Percentiles rank a stretch among this genome's conserved stretches.
These are phyloP conservation scores for Eragrostis curvula DNA, from an alignment of 176 grass and related monocot genomes.

Conservation along the genomic window DNA sequence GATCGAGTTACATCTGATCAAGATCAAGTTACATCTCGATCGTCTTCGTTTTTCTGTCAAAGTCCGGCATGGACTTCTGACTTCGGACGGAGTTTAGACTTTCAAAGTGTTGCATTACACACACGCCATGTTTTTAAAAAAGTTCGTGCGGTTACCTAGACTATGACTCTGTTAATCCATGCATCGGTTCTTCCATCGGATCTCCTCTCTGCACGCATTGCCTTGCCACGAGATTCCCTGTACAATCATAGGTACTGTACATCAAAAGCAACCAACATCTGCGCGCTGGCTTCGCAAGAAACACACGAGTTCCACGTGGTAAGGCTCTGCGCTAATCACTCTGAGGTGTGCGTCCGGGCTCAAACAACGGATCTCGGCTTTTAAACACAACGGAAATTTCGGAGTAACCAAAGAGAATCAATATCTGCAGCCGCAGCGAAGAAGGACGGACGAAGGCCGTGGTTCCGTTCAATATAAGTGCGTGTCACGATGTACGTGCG, in stretches of 20 bases:
- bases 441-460: slow-evolving; percentile 25
- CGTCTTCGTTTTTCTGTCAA: neutral
- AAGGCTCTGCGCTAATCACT: neutral
- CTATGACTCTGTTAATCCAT: neutral
- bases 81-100: neutral
- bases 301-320: neutral
- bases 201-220: neutral
- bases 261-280: neutral
- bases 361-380: too few relatives aligned
- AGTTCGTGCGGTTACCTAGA: neutral
- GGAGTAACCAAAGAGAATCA: neutral
- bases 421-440: neutral
- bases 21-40: neutral
- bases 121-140: slow-evolving; percentile 25
- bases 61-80: neutral
- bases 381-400: too few relatives aligned
- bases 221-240: neutral
- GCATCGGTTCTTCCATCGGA: neutral
- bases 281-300: neutral
- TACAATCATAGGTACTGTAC: neutral
- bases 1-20: neutral
- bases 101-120: neutral
- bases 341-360: neutral
- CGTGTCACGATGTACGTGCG: slow-evolving; percentile 43
- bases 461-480: neutral